Evolutionary conservation across 176 grass and related monocot genomes (phyloP), one percentile per base, ranked within the genome.

Genomic region (Aegilops speltoides): DNA sequence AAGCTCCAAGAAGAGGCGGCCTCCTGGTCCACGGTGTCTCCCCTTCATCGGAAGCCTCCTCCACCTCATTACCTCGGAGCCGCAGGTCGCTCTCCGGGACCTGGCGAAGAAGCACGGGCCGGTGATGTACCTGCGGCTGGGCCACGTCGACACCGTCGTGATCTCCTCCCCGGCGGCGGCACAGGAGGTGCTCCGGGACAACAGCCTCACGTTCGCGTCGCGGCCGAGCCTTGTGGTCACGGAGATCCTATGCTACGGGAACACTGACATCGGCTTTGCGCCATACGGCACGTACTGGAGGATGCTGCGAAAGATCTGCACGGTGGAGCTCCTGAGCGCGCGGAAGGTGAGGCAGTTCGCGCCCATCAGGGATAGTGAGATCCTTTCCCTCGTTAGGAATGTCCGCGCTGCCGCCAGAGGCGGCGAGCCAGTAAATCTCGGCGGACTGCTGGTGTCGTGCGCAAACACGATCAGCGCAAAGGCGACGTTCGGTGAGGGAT

Each of bases 211-310:
- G 23, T 87, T 91, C 28, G 28, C 62, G 11, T 71, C 52, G 19
- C 83, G 92, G 37, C 86, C 86, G 3, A 52, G 33, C 13, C 3
- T 80, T 7, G 19, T 70, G 8, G 31, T 1, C 17, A 6, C 66
- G 6, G 66, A 69, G 32, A 69, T 69, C 66, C 19, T 69, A 8
- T 19, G 70, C 57, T 89, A 91, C 87, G 81, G 46, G 9, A 62
- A 17, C 76, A 23, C 32, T 17, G 92, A 86, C 72, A n/a, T 91
- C 4, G 28, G 0, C 12, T 90, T 83, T 32, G 36, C 88, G 0
- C 86, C 92, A 0, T 89, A 91, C 59, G 83, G 89, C 1, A n/a
- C 24, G 0, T 86, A 91, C 64, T 91, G 92, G 89, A 72, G 80
- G 4, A 31, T 34, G 24, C 12, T 89, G 37, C 70, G 89, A 26